Conservation (phyloP, 1,139 yeast genomes). For the Wickerhamomyces sp. region DNA sequence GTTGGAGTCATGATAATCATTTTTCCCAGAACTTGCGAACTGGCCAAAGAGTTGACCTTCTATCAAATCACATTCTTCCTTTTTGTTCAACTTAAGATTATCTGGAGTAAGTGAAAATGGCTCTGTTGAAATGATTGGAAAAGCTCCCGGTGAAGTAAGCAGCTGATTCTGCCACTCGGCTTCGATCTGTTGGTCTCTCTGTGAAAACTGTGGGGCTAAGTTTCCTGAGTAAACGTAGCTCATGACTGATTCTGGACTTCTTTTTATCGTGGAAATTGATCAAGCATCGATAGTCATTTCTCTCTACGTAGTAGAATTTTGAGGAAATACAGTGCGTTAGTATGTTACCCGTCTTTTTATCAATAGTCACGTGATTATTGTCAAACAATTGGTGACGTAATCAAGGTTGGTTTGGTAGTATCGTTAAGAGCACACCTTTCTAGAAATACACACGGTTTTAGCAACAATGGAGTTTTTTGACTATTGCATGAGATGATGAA, state of each 20-base stretch:
- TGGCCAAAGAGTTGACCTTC: conserved; percentile 9
- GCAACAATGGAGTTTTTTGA: too few relatives aligned
- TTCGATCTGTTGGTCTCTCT: background rate
- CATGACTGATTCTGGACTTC: background rate
- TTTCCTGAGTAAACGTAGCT: conserved; percentile 1
- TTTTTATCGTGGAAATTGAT: too few relatives aligned
- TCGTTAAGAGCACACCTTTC: too few relatives aligned
- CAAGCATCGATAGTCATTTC: too few relatives aligned
- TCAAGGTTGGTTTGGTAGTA: too few relatives aligned
- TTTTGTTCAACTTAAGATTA: conserved; percentile 1
- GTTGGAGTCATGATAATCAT: conserved; percentile 5
- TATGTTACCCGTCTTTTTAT: too few relatives aligned
- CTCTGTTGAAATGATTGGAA: background rate
- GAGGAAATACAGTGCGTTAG: too few relatives aligned
- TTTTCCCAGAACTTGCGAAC: conserved; percentile 7
- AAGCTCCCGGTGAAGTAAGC: background rate
- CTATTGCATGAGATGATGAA: too few relatives aligned
- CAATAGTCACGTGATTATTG: too few relatives aligned
- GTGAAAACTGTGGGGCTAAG: background rate
- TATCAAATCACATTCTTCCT: conserved; percentile 10
- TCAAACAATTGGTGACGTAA: too few relatives aligned
- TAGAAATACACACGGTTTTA: too few relatives aligned
- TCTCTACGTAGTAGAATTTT: too few relatives aligned
- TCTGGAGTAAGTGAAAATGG: conserved; percentile 1
- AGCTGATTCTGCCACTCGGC: conserved; percentile 8